Conservation (phyloP, 2,329 filamentous ascomycete species). For the Catunica adiposa region DNA sequence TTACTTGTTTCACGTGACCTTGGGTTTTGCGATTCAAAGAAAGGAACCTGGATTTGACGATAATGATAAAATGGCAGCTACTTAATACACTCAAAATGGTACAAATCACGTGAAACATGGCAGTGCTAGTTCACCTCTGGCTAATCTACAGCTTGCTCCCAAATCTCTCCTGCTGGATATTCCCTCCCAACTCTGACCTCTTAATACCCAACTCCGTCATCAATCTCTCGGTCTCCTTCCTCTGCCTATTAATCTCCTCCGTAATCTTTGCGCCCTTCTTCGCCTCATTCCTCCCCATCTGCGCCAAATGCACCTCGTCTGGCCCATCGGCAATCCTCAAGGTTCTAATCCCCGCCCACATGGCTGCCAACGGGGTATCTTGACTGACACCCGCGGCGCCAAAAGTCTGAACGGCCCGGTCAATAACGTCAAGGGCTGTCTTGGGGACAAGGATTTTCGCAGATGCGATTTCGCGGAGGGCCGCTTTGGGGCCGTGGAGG, state of each 20-base stretch:
- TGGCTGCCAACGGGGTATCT: conserved; percentile 76
- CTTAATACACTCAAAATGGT: too few species aligned
- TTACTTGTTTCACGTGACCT: too few species aligned
- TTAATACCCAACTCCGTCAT: conserved; percentile 39
- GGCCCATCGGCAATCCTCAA: conserved; percentile 81
- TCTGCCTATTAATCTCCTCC: conserved; percentile 46
- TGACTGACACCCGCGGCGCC: conserved; percentile 83
- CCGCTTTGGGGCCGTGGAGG: conserved; percentile 69
- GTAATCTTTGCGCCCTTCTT: conserved; percentile 46
- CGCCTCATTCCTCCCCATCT: conserved; percentile 69
- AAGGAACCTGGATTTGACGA: too few species aligned
- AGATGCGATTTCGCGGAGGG: conserved; percentile 83
- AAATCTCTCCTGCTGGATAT: conserved; percentile 31
- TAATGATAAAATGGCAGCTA: too few species aligned
- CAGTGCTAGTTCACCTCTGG: background rate
- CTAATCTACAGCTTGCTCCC: conserved; percentile 19
- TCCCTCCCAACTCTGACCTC: conserved; percentile 33
- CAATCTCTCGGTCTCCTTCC: conserved; percentile 46
- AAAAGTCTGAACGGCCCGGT: conserved; percentile 84
- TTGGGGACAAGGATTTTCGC: conserved; percentile 84
- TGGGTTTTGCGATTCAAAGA: too few species aligned
- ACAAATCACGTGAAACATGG: background rate
- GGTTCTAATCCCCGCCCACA: conserved; percentile 70
- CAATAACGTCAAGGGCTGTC: conserved; percentile 71
- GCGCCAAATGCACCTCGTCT: conserved; percentile 82